Conservation (phyloP, 164 flowering plant genomes). For the Euptelea pleiosperma region DNA sequence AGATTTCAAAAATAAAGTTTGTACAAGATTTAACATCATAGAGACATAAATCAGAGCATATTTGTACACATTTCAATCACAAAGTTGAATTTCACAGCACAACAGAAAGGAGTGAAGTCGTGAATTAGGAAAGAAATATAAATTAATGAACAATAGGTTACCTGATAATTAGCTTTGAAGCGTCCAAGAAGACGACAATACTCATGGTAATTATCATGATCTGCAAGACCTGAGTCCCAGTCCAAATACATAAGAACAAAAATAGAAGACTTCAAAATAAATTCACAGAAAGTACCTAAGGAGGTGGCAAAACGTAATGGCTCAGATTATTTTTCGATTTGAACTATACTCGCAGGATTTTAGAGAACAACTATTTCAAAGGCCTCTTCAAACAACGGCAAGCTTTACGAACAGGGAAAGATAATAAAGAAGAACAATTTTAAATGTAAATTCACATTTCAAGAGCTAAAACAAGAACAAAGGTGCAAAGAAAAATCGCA, state of each 20-base stretch:
- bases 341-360: no score
- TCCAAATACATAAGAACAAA: slow-evolving; percentile 8
- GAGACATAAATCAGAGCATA: slow-evolving; percentile 2
- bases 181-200: slow-evolving; percentile 98
- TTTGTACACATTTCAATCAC: neutral
- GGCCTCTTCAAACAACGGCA: no score
- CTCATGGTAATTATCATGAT: slow-evolving; percentile 99
- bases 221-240: slow-evolving; percentile 70
- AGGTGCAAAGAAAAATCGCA: no score
- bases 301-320: no score
- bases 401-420: no score
- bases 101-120: neutral
- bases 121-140: neutral
- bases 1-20: no score
- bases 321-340: no score
- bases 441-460: no score
- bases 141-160: slow-evolving; percentile 15
- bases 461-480: no score
- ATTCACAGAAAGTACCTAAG: neutral
- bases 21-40: no score
- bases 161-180: slow-evolving; percentile 94
- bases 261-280: neutral
- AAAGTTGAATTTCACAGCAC: neutral
- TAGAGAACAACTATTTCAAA: no score
- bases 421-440: no score